phyloP scores from a whole-genome alignment of 78 protist species.

The Dictyostelium discoideum region DNA sequence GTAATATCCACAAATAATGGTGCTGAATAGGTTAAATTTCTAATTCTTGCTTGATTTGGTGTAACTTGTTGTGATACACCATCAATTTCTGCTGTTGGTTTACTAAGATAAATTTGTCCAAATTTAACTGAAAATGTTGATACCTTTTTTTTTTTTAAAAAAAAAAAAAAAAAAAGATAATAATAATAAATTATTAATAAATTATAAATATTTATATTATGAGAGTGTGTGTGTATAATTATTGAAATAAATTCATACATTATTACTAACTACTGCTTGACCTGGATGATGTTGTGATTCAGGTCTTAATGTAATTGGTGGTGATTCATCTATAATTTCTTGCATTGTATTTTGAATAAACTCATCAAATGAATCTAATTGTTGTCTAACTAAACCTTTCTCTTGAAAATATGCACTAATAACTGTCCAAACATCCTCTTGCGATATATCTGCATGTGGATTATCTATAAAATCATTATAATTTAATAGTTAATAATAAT shows the following conservation, averaged over 20 bases:
- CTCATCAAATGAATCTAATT: conserved; percentile 98
- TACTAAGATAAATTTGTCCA: conserved; percentile 84
- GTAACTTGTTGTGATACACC: conserved; percentile 64
- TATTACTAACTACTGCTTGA: conserved; percentile 28
- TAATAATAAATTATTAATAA: background rate
- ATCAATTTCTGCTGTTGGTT: conserved; percentile 85
- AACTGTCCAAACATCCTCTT: conserved; percentile 97
- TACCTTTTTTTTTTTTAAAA: background rate
- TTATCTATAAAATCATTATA: background rate
- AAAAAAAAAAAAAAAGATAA: background rate
- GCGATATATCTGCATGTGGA: conserved; percentile 61
- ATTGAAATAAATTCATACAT: background rate
- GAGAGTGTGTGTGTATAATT: background rate
- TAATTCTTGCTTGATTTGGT: conserved; percentile 98
- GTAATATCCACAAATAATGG: conserved; percentile 84
- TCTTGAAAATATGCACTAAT: conserved; percentile 95
- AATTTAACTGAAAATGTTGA: conserved; percentile 78
- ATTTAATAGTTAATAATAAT: too few species aligned
- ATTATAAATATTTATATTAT: background rate
- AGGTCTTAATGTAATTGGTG: conserved; percentile 80
- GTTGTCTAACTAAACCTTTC: conserved; percentile 99
- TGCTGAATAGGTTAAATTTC: conserved; percentile 95
- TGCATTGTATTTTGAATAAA: conserved; percentile 94
- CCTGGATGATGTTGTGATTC: conserved; percentile 85
- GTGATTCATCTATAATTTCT: conserved; percentile 93